A percentile compares a stretch with the other conserved stretches of the same genome.
Conservation (phyloP, 2,329 filamentous ascomycete genomes). For the Alternaria sp. region DNA sequence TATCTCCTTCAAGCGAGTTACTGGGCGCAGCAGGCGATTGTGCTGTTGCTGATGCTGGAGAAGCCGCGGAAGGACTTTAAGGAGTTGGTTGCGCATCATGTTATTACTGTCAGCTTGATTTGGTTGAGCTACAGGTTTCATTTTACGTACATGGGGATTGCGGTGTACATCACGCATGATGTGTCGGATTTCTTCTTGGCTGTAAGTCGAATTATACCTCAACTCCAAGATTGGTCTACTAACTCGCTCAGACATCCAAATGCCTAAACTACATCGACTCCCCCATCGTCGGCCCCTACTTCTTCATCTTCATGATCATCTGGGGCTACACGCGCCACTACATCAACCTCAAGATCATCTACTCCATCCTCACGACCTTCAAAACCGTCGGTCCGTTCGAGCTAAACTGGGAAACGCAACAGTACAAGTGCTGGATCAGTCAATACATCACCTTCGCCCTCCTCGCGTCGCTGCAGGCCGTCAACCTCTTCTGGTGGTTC, state of each 20-base stretch:
- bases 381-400: conserved; percentile 75
- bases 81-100: conserved; percentile 89
- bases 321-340: conserved; percentile 94
- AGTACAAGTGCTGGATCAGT: conserved; percentile 77
- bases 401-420: conserved; percentile 75
- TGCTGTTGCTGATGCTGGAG: conserved; percentile 84
- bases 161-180: conserved; percentile 93
- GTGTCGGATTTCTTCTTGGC: conserved; percentile 96
- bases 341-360: conserved; percentile 78
- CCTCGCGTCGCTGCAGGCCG: conserved; percentile 70
- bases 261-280: conserved; percentile 88
- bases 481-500: conserved; percentile 84
- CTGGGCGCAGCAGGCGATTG: conserved; percentile 94
- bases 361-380: conserved; percentile 77
- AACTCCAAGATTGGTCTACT: background rate
- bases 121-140: conserved; percentile 91
- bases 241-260: conserved; percentile 74
- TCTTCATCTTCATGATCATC: conserved; percentile 76
- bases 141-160: conserved; percentile 92
- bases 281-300: conserved; percentile 80
- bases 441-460: conserved; percentile 72
- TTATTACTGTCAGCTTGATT: conserved; percentile 86
- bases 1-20: conserved; percentile 94
- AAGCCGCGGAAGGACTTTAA: conserved; percentile 95
- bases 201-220: conserved; percentile 57